phyloP scores from a whole-genome alignment of 2,329 filamentous ascomycete species.

The Cryphonectria naterciae region DNA sequence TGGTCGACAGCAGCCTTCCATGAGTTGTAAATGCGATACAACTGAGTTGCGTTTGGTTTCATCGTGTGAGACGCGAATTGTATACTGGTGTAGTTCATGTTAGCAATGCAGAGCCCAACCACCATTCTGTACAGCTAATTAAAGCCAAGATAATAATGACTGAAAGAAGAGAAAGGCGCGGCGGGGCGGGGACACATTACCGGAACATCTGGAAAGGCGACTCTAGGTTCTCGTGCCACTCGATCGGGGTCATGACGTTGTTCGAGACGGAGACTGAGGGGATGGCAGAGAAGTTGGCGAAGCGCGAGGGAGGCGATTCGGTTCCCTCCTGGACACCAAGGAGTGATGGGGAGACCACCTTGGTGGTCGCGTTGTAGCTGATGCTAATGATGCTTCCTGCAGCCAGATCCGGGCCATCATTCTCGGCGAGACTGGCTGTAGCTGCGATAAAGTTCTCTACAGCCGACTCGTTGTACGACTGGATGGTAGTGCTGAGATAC shows the following conservation, averaged over 20 bases:
- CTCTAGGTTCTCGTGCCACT: constrained; percentile 31
- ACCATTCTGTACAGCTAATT: too few species aligned
- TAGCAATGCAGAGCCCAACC: not conserved
- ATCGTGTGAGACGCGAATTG: constrained; percentile 44
- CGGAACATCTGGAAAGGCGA: constrained; percentile 1
- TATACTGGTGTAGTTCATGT: constrained; percentile 40
- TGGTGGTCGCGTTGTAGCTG: constrained; percentile 37
- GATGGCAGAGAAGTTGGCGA: constrained; percentile 40
- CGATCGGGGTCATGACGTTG: constrained; percentile 36
- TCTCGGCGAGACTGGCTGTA: constrained; percentile 12
- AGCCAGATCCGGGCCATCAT: constrained; percentile 34
- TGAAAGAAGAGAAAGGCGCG: not conserved
- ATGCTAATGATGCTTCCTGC: constrained; percentile 41
- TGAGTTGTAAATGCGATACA: constrained; percentile 39
- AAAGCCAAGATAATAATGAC: too few species aligned
- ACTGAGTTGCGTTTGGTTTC: constrained; percentile 38
- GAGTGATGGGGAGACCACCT: constrained; percentile 32
- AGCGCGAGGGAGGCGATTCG: constrained; percentile 39
- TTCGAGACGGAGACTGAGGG: constrained; percentile 32
- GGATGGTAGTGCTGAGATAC: constrained; percentile 31
- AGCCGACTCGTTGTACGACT: not conserved
- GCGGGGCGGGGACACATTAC: not conserved
- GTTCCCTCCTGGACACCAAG: constrained; percentile 42
- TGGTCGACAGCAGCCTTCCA: constrained; percentile 42
- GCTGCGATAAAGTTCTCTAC: not conserved